Conservation (phyloP, 805 yeast genomes). For the Sporopachydermia lactativora region DNA sequence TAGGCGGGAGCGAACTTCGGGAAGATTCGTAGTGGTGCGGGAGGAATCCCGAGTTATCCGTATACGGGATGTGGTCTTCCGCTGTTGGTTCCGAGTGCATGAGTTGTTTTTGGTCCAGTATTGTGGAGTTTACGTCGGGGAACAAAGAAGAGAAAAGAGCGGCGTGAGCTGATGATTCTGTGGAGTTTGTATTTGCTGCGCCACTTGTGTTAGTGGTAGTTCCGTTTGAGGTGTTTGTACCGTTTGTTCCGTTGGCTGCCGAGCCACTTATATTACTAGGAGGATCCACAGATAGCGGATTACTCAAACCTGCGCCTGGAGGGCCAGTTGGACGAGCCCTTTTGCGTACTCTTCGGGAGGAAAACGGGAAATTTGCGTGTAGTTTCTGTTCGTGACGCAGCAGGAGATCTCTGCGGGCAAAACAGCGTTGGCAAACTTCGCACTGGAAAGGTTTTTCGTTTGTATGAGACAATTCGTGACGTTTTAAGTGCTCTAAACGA, state of each 20-base stretch:
- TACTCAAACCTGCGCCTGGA: not conserved
- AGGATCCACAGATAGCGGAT: too few relatives aligned
- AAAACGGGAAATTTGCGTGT: conserved; percentile 26
- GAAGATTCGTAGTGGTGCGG: conserved; percentile 1
- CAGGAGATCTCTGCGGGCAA: conserved; percentile 63
- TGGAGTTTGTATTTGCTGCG: not conserved
- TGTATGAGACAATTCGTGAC: conserved; percentile 91
- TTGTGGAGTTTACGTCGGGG: not conserved
- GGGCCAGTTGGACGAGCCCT: not conserved
- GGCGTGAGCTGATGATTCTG: not conserved
- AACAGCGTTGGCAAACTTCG: conserved; percentile 91
- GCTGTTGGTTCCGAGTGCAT: not conserved
- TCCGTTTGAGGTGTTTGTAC: not conserved
- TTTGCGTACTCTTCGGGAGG: conserved; percentile 3
- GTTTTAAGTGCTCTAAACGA: conserved; percentile 80
- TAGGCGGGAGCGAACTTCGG: not conserved
- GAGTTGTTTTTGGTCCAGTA: not conserved
- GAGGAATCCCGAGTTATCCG: conserved; percentile 1
- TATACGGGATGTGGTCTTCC: not conserved
- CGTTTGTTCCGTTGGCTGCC: not conserved
- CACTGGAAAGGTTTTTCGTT: conserved; percentile 94
- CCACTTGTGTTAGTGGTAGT: not conserved
- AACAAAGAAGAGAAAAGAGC: not conserved
- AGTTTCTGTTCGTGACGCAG: conserved; percentile 91
- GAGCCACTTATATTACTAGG: not conserved